Conservation (phyloP, 2,329 filamentous ascomycete genomes). For the Alternaria angustiovoidea region DNA sequence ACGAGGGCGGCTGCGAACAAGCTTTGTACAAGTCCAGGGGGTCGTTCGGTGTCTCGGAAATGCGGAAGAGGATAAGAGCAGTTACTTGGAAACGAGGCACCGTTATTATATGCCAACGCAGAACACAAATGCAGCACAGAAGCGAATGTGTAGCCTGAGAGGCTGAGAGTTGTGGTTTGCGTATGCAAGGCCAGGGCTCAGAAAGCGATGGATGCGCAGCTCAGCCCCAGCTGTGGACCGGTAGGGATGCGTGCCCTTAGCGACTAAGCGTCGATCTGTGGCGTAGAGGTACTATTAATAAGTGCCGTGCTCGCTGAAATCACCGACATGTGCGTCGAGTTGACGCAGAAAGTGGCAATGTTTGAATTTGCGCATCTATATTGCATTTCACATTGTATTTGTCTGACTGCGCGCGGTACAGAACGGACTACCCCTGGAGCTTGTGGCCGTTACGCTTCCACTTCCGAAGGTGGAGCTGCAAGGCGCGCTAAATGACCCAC, state of each 20-base stretch:
- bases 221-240: slow-evolving; percentile 12
- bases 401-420: neutral
- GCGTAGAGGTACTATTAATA: slow-evolving; percentile 18
- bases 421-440: slow-evolving; percentile 1
- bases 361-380: neutral
- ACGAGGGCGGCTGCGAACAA: slow-evolving; percentile 1
- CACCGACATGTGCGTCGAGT: neutral
- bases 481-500: slow-evolving; percentile 3
- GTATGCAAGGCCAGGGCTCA: slow-evolving; percentile 14
- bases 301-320: neutral
- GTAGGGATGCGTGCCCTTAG: slow-evolving; percentile 5
- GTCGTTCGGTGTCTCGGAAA: neutral
- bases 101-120: slow-evolving; percentile 1
- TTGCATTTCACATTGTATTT: too few species aligned
- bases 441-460: neutral
- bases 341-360: neutral
- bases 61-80: neutral
- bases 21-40: slow-evolving; percentile 3
- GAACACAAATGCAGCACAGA: neutral
- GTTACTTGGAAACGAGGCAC: neutral
- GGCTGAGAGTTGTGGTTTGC: slow-evolving; percentile 19
- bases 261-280: slow-evolving; percentile 13
- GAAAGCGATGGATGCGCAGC: slow-evolving; percentile 15
- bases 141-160: slow-evolving; percentile 16
- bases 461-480: neutral